These are phyloP conservation scores for Myochromella boudieri DNA, from an alignment of 768 basidiomycete genomes.

Conservation along the genomic window DNA sequence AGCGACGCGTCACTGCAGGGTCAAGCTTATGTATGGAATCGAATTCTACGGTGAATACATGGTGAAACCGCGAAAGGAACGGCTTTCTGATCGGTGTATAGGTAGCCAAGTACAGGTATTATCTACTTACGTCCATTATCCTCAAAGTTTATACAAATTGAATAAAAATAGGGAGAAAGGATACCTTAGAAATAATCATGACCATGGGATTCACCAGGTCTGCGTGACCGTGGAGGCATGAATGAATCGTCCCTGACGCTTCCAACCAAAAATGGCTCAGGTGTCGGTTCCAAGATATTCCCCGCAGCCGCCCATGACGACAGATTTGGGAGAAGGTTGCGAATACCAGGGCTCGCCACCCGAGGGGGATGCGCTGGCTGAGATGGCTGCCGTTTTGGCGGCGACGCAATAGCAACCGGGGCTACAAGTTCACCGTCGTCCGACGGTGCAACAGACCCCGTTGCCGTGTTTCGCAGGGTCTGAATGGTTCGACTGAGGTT, in stretches of 20 bases:
- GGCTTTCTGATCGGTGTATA: no score
- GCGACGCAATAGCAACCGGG: conserved; percentile 18
- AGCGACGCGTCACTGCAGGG: no score
- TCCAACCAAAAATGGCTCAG: conserved; percentile 32
- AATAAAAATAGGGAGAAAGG: conserved; percentile 1
- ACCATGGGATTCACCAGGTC: conserved; percentile 19
- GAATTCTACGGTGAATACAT: no score
- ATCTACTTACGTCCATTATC: not conserved
- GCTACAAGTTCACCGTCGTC: conserved; percentile 1
- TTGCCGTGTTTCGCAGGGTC: conserved; percentile 36
- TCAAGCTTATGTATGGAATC: no score
- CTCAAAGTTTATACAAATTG: not conserved
- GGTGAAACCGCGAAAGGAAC: no score
- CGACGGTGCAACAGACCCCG: no score
- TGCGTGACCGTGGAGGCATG: conserved; percentile 21
- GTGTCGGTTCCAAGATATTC: conserved; percentile 21
- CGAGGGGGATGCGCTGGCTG: conserved; percentile 12
- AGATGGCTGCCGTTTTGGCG: conserved; percentile 6
- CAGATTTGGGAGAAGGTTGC: conserved; percentile 22
- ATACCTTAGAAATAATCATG: conserved; percentile 29
- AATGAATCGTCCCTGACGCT: conserved; percentile 37
- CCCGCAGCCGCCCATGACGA: conserved; percentile 31
- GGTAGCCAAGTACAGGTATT: no score
- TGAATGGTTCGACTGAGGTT: conserved; percentile 55
- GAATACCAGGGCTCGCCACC: conserved; percentile 12